Base-by-base conservation (phyloP, 192 early-diverging fungal species). In the Coemansia sp. region DNA sequence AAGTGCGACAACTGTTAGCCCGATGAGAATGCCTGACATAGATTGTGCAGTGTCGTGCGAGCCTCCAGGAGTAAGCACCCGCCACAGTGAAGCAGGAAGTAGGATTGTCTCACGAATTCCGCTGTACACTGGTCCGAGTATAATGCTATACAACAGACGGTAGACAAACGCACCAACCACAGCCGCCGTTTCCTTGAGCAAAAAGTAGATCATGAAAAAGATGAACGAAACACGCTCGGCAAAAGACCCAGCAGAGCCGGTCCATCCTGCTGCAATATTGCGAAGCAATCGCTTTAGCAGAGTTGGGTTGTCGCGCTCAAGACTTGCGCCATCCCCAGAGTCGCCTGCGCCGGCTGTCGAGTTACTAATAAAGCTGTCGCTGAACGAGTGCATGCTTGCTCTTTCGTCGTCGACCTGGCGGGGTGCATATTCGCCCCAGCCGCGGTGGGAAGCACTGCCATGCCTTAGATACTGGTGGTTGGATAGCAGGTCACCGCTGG, bases 291-390 rank as follows among this genome's bases (percentile, higher is more conserved):
- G 74, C 48, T 59, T 70, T 16, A 82, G 25, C 58, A 76, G 64
- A 1, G 75, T 82, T 18, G 74, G 74, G 31, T 71, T 82, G 64
- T 82, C 79, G 30, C 67, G 64, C 35, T 73, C 71, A 31, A 48
- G 48, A 26, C 31, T 31, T 21, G 48, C 48, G 13, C 13, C 30
- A n/a, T 48, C 46, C 20, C 52, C 34, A 34, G 4, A 4, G 59
- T 48, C 49, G 20, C 46, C 28, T 33, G 66, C 57, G 66, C 59
- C 60, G 13, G 26, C 61, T 2, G 79, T 67, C 25, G 74, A 82
- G 70, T 77, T 82, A 71, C 79, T 82, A 42, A 74, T 65, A 61
- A 76, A 77, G 71, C 74, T 77, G 39, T 71, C 75, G 61, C 59
- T 68, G 43, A 76, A 82, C 23, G 79, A 74, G 39, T 59, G 70